A percentile compares a stretch with the other conserved stretches of the same genome.
Conservation (phyloP, 2,329 filamentous ascomycete species). For the Fusarium sp. region DNA sequence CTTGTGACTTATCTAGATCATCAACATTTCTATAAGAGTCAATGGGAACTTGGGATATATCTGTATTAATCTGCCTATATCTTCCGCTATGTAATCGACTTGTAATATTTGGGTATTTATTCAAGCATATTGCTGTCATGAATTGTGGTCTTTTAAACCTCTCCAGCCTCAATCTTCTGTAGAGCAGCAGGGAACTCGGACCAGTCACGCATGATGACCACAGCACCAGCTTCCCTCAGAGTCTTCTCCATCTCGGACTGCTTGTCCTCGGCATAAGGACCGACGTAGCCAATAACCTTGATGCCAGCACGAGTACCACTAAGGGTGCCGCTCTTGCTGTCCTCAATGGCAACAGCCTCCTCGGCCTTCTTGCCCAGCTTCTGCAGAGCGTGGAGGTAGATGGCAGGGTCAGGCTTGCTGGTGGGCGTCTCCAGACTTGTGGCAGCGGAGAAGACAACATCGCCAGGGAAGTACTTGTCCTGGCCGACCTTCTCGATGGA, state of each 20-base stretch:
- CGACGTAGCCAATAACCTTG: conserved; percentile 86
- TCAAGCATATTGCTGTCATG: conserved; percentile 35
- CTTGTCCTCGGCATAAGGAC: conserved; percentile 75
- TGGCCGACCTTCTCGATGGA: conserved; percentile 84
- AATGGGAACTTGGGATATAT: background rate
- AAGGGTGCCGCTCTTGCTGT: conserved; percentile 86
- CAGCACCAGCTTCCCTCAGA: conserved; percentile 72
- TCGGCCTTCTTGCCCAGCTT: conserved; percentile 76
- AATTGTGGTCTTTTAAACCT: conserved; percentile 44
- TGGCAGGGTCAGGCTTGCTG: conserved; percentile 89
- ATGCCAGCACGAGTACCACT: conserved; percentile 82
- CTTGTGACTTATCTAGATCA: background rate
- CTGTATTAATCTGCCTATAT: conserved; percentile 26
- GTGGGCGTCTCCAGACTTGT: conserved; percentile 83
- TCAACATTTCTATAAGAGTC: background rate
- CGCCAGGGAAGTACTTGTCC: conserved; percentile 81
- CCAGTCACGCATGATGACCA: conserved; percentile 73
- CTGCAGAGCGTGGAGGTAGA: conserved; percentile 85
- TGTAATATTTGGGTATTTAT: conserved; percentile 39
- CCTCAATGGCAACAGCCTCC: conserved; percentile 86
- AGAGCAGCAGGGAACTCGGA: conserved; percentile 65
- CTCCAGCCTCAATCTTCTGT: conserved; percentile 61
- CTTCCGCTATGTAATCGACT: conserved; percentile 28
- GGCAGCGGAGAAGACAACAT: conserved; percentile 85
- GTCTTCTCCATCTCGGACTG: conserved; percentile 74